Evolutionary conservation across 768 basidiomycete genomes (phyloP), one percentile per base, ranked within the genome.

Genomic region (Serpula lacrymans): DNA sequence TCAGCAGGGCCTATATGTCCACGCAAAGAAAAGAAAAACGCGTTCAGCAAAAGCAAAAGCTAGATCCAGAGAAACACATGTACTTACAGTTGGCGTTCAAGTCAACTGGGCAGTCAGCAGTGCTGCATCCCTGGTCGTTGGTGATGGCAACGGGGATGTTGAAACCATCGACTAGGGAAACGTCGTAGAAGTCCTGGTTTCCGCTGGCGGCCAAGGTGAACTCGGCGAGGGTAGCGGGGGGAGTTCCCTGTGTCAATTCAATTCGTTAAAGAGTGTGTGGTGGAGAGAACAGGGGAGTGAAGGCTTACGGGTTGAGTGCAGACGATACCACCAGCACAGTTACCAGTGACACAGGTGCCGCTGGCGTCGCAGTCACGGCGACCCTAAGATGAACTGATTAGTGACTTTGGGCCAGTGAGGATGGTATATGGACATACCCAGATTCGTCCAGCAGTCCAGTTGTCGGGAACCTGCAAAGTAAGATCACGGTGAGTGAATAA

Each of bases 191-290:
- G 46, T 85, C 84, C 1, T 25, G 41, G 1, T 29, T 18, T 33
- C 64, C 68, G 11, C 64, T 69, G 30, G 57, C 52, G 1, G 53
- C 69, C 7, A 85, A 59, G n/a, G 79, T 84, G 64, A 75, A 85
- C 49, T 86, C 82, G 1, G 84, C 84, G 25, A 86, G 63, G 4
- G 76, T 72, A 9, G 77, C 83, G 29, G 85, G 85, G 23, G 83
- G 82, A 14, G 79, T 71, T 35, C 79, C 80, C 73, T 74, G 6
- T 18, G 34, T 11, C 11, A 8, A 30, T 16, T 7, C 14, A 46
- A 6, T 25, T 39, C 14, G 38, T 18, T 41, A 34, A 39, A 16
- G 9, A n/a, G n/a, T n/a, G n/a, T n/a, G n/a, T n/a, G n/a, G n/a
- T n/a, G n/a, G 14, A 37, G 0, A n/a, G 14, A 14, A 5, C 3